phyloP scores from a whole-genome alignment of 176 grass and related monocot species.

The Carex kokanica region DNA sequence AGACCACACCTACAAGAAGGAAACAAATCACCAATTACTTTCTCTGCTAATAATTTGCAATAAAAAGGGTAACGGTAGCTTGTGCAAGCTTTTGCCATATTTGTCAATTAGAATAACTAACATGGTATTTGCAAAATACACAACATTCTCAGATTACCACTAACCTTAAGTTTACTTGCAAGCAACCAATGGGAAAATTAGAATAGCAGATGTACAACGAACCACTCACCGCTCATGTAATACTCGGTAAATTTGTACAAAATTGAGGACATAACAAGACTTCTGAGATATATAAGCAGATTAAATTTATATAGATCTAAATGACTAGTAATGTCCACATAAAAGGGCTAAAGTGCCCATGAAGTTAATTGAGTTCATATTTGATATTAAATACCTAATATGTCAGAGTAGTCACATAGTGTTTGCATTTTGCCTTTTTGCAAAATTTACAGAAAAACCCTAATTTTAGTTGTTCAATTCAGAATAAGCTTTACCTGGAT shows the following conservation, averaged over 20 bases:
- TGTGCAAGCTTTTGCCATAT: not conserved
- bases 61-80: not conserved
- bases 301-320: not conserved
- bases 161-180: not conserved
- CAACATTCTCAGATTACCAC: not conserved
- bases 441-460: not conserved
- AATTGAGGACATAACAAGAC: not conserved
- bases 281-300: not conserved
- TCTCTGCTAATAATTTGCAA: not conserved
- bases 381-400: not conserved
- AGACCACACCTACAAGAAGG: slow-evolving; percentile 43
- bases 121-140: not conserved
- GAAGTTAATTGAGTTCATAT: not conserved
- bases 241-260: not conserved
- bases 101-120: not conserved
- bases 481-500: slow-evolving; percentile 36
- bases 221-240: not conserved
- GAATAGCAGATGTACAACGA: not conserved
- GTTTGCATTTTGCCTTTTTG: not conserved
- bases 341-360: not conserved
- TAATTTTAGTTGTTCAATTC: not conserved
- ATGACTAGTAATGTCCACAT: not conserved
- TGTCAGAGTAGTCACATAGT: not conserved
- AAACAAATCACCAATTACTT: slow-evolving; percentile 14
- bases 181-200: not conserved